Evolutionary conservation across 1,284 basidiomycete genomes (phyloP), one percentile per base, ranked within the genome.

Genomic region (Fistulinella staudtii): DNA sequence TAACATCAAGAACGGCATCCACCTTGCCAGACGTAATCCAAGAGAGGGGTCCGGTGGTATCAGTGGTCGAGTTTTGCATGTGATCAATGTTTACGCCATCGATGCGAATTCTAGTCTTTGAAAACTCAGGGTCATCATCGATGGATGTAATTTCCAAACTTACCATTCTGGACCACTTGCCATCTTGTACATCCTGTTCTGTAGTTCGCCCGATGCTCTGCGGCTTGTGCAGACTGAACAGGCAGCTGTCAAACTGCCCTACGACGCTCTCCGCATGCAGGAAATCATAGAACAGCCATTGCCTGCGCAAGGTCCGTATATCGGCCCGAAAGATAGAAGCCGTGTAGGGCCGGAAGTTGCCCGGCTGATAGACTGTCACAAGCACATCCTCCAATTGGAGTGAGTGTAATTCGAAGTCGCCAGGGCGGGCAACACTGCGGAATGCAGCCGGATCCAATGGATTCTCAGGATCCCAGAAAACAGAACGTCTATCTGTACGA

Each of bases 11-110:
- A 3, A 99, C 96, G 3, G 93, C 89, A 59, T 99, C 95, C 24
- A 97, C 81, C 67, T 95, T 95, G 37, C 96, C 96, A 0, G 93
- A 91, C 1, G 87, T 89, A 52, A 99, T 93, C 95, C 96, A 99
- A 4, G 91, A 92, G 49, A 98, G 84, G 4, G 95, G 93, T 0
- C 95, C 93, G 51, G 85, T 86, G 49, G 49, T 47, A 15, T 82
- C 79, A 5, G 85, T 85, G 2, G 85, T 82, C 40, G 88, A 85
- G 40, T 85, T 83, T 68, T 98, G 92, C 34, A 97, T 74, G 61
- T 99, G 95, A 67, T 99, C 96, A 56, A 99, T 86, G 50, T 92
- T 94, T 39, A 99, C 84, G 17, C 96, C 95, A 63, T 99, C 95
- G 46, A 99, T 93, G 11, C 95, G 84, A 65, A 99, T 85, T 34